Conservation (phyloP, 257 asterid genomes). For the Phtheirospermum japonicum region DNA sequence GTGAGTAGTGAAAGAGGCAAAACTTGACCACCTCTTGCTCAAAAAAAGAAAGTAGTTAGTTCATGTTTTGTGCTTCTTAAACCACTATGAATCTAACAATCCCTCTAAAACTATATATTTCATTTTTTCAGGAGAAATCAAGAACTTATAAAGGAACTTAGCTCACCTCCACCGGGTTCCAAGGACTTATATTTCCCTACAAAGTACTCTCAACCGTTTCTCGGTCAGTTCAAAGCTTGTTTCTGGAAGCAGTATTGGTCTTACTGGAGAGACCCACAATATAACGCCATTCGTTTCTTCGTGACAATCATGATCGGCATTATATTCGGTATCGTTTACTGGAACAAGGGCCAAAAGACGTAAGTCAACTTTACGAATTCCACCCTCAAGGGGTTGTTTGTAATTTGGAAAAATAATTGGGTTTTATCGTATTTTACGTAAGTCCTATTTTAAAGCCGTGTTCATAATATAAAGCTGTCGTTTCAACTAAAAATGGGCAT, state of each 20-base stretch:
- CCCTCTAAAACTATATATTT: too few relatives aligned
- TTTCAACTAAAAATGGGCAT: too few relatives aligned
- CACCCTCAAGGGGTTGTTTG: too few relatives aligned
- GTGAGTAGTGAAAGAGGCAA: slow-evolving; percentile 27
- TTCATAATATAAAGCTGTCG: too few relatives aligned
- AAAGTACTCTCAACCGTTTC: slow-evolving; percentile 40
- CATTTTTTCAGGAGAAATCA: slow-evolving; percentile 43
- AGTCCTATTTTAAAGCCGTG: too few relatives aligned
- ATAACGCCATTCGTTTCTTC: slow-evolving; percentile 42
- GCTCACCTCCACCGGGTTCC: slow-evolving; percentile 45
- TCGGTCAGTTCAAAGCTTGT: slow-evolving; percentile 51
- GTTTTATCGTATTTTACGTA: too few relatives aligned
- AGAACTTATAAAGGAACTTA: slow-evolving; percentile 45
- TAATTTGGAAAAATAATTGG: too few relatives aligned
- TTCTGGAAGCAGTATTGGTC: slow-evolving; percentile 58
- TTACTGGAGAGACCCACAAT: slow-evolving; percentile 50
- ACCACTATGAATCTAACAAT: too few relatives aligned
- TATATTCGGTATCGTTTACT: slow-evolving; percentile 45
- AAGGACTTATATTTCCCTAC: slow-evolving; percentile 43
- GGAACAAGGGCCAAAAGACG: slow-evolving; percentile 41
- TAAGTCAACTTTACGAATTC: too few relatives aligned
- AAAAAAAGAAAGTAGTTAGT: too few relatives aligned
- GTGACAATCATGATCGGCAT: slow-evolving; percentile 40
- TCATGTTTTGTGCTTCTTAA: too few relatives aligned
- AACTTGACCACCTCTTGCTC: too few relatives aligned